A percentile compares a stretch with the other conserved stretches of the same genome.
phyloP scores from a whole-genome alignment of 163 green algal genomes.

The Chloromonas sp. region DNA sequence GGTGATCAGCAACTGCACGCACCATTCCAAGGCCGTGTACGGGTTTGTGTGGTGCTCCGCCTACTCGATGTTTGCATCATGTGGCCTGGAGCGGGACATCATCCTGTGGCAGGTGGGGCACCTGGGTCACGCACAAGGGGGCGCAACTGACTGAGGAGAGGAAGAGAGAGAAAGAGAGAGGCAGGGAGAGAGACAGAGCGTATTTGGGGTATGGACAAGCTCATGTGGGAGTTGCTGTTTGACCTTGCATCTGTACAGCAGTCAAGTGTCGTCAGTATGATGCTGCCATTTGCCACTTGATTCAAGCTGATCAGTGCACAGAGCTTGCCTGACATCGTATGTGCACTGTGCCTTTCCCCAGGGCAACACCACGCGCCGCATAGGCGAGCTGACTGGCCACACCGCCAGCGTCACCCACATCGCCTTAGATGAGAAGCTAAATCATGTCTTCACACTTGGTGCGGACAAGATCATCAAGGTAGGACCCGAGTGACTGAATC shows the following conservation, averaged over 20 bases:
- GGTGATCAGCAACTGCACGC: conserved; percentile 54
- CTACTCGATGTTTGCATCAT: conserved; percentile 71
- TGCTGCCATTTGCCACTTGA: no score
- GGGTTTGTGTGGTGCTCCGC: conserved; percentile 61
- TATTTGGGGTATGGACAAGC: no score
- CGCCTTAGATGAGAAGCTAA: conserved; percentile 60
- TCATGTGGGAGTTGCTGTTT: no score
- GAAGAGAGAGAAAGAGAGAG: no score
- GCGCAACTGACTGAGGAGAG: no score
- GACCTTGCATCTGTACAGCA: no score
- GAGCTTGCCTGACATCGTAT: no score
- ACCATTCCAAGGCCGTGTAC: conserved; percentile 67
- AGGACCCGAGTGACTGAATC: no score
- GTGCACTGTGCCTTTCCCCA: neutral
- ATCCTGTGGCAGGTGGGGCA: conserved; percentile 65
- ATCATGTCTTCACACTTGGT: conserved; percentile 65
- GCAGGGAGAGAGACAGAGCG: no score
- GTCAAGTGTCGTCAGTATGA: no score
- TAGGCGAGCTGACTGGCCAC: conserved; percentile 74
- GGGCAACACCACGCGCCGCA: conserved; percentile 34
- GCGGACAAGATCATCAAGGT: conserved; percentile 69
- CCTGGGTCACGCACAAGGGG: no score
- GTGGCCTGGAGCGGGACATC: conserved; percentile 70
- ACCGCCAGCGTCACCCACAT: conserved; percentile 56
- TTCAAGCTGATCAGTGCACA: no score